These are phyloP conservation scores for Boehmeria nivea DNA, from an alignment of 306 rosid genomes.

Conservation along the genomic window DNA sequence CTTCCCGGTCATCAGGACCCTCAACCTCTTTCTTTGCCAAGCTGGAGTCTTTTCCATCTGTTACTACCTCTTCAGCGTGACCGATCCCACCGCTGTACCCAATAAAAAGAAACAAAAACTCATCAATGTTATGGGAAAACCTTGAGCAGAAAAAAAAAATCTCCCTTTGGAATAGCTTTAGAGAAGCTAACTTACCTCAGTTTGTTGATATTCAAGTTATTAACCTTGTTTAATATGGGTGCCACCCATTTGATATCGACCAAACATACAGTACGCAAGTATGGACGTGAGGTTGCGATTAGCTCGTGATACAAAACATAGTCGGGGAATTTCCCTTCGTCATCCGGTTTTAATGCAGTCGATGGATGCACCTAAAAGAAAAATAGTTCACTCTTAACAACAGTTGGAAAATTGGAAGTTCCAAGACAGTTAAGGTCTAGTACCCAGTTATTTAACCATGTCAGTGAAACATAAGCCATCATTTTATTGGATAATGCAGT, in stretches of 20 bases:
- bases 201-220: constrained; percentile 55
- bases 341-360: constrained; percentile 56
- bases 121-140: constrained; percentile 8
- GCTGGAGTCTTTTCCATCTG: constrained; percentile 35
- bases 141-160: constrained; percentile 5
- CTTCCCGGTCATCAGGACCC: constrained; percentile 43
- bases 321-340: constrained; percentile 78
- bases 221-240: constrained; percentile 71
- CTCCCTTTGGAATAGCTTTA: constrained; percentile 3
- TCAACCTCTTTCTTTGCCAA: constrained; percentile 45
- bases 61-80: constrained; percentile 26
- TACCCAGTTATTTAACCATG: background rate
- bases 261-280: constrained; percentile 73
- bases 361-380: constrained; percentile 79
- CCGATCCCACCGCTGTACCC: constrained; percentile 61
- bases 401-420: background rate
- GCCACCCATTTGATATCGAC: constrained; percentile 69
- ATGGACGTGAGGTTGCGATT: constrained; percentile 80
- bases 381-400: constrained; percentile 13
- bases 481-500: constrained; percentile 11
- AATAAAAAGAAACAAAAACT: constrained; percentile 19
- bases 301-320: constrained; percentile 88
- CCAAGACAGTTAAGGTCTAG: background rate
- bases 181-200: constrained; percentile 64
- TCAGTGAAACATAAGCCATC: background rate